Evolutionary conservation across 108 stramenopile species (phyloP).

Genomic region (Fragilaria radians): DNA sequence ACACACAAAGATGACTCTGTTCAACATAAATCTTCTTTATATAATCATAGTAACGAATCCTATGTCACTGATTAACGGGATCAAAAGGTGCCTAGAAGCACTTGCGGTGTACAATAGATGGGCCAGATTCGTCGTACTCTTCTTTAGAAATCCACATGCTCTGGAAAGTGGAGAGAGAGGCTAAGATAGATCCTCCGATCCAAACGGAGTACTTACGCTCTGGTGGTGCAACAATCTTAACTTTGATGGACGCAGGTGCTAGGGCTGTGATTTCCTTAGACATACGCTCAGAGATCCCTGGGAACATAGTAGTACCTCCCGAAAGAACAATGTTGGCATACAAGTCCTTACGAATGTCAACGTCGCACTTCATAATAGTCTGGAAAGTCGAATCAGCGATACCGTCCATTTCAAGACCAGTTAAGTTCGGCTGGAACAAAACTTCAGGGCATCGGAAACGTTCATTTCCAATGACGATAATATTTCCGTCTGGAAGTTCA

Average conservation of each 20-base stretch:
- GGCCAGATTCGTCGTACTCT: constrained; percentile 99
- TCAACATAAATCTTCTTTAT: too few species aligned
- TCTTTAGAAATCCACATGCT: constrained; percentile 99
- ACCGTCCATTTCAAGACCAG: constrained; percentile 96
- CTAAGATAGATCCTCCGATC: constrained; percentile 99
- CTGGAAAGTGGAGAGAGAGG: constrained; percentile 98
- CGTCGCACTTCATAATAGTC: constrained; percentile 99
- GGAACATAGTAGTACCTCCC: constrained; percentile 98
- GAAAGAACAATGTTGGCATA: constrained; percentile 93
- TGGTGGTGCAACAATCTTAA: constrained; percentile 99
- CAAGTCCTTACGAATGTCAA: constrained; percentile 97
- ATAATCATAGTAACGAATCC: too few species aligned
- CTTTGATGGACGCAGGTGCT: constrained; percentile 93
- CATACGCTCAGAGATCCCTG: constrained; percentile 99
- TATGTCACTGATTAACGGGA: too few species aligned
- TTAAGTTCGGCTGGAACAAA: constrained; percentile 92
- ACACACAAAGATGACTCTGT: too few species aligned
- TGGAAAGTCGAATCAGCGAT: constrained; percentile 98
- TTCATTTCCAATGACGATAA: constrained; percentile 91
- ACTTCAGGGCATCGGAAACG: constrained; percentile 94
- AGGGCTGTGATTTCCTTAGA: constrained; percentile 97
- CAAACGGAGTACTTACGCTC: constrained; percentile 98
- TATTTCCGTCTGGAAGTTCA: constrained; percentile 92
- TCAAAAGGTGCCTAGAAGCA: constrained; percentile 51
- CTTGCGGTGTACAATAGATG: constrained; percentile 98